These are phyloP conservation scores for Silene coronaria DNA, from an alignment of 179 eudicot genomes.

Conservation along the genomic window DNA sequence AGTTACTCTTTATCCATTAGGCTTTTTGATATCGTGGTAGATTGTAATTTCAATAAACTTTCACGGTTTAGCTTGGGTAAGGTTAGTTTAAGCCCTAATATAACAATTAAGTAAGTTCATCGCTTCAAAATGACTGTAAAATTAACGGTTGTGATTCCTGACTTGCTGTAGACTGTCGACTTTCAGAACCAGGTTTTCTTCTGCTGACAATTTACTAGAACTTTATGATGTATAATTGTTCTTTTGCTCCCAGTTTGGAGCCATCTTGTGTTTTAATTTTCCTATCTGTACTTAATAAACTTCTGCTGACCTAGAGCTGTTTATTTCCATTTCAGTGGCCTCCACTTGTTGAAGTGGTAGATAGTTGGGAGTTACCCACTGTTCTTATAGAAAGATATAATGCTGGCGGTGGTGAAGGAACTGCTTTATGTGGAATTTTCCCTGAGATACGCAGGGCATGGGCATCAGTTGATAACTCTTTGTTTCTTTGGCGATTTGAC, in stretches of 20 bases:
- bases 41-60: neutral
- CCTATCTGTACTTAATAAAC: neutral
- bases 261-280: neutral
- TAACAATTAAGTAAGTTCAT: neutral
- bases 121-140: neutral
- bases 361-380: conserved; percentile 89
- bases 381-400: conserved; percentile 91
- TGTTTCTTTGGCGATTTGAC: conserved; percentile 97
- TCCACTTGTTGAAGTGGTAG: conserved; percentile 87
- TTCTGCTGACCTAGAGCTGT: conserved; percentile 10
- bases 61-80: neutral
- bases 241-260: neutral
- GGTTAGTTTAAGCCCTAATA: neutral
- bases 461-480: conserved; percentile 94
- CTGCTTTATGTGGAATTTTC: conserved; percentile 95
- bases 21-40: neutral
- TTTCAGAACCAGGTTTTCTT: conserved; percentile 3
- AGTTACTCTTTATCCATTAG: neutral
- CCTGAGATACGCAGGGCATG: conserved; percentile 99
- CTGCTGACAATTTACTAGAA: neutral
- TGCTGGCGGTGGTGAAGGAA: conserved; percentile 97
- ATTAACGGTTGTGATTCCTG: neutral
- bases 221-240: neutral
- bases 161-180: neutral
- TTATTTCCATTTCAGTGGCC: conserved; percentile 70